Percentiles rank a stretch among this genome's conserved stretches.
Conservation (phyloP, 1,139 yeast species). For the Lodderomyces elongisporus region DNA sequence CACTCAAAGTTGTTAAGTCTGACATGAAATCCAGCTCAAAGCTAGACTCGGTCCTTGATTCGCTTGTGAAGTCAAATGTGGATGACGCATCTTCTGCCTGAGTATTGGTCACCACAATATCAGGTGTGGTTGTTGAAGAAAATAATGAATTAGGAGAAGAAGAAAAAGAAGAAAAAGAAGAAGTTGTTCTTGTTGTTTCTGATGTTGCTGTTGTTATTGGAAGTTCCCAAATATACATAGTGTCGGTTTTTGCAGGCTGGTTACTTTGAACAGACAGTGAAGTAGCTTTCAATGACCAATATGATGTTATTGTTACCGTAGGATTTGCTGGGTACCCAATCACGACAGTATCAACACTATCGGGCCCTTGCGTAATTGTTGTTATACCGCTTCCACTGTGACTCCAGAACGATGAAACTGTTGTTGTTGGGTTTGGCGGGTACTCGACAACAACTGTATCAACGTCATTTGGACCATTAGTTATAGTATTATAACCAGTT, state of each 20-base stretch:
- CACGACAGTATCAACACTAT: constrained; percentile 12
- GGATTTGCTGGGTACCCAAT: constrained; percentile 14
- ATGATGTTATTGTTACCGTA: constrained; percentile 6
- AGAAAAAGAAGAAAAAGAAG: no score
- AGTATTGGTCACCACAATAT: no score
- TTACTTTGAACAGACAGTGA: constrained; percentile 7
- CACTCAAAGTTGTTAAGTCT: no score
- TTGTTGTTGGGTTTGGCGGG: constrained; percentile 12
- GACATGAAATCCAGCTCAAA: no score
- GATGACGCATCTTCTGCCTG: no score
- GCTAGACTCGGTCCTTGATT: no score
- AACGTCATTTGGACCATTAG: constrained; percentile 12
- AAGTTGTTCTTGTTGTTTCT: no score
- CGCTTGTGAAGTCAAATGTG: no score
- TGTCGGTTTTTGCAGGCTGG: constrained; percentile 13
- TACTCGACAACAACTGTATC: constrained; percentile 13
- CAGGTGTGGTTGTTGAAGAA: no score
- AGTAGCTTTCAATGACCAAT: constrained; percentile 13
- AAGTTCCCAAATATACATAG: no score
- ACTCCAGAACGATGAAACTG: constrained; percentile 9
- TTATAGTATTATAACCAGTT: constrained; percentile 7
- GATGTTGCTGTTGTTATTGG: no score
- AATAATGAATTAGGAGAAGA: no score
- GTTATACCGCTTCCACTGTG: constrained; percentile 9
- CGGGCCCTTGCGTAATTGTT: constrained; percentile 7